Evolutionary conservation across 2,329 filamentous ascomycete genomes (phyloP).

Genomic region (Parafenestella ontariensis): DNA sequence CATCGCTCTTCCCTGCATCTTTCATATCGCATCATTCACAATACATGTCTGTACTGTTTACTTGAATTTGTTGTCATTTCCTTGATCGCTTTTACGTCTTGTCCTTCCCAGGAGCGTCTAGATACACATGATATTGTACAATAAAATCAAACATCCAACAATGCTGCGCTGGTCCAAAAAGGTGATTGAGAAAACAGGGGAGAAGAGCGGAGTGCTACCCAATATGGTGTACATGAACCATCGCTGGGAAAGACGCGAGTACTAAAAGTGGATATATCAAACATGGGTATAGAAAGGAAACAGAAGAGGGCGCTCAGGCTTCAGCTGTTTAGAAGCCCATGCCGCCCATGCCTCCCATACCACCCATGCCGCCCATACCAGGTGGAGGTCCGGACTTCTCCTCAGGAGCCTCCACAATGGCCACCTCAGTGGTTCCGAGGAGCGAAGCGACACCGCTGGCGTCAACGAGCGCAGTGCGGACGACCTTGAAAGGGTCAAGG

Average conservation of each 20-base stretch:
- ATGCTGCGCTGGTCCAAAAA: conserved; percentile 45
- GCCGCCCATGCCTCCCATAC: conserved; percentile 61
- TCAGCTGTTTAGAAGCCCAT: conserved; percentile 64
- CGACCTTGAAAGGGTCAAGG: conserved; percentile 98
- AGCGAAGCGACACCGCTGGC: conserved; percentile 96
- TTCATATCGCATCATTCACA: conserved; percentile 1
- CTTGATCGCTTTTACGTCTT: conserved; percentile 41
- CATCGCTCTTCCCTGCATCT: conserved; percentile 6
- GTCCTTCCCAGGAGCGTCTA: conserved; percentile 38
- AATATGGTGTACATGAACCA: conserved; percentile 45
- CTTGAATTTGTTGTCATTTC: conserved; percentile 35
- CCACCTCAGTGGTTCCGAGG: conserved; percentile 96
- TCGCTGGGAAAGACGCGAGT: conserved; percentile 38
- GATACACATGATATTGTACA: conserved; percentile 49
- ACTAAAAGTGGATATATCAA: conserved; percentile 45
- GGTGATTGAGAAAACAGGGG: conserved; percentile 39
- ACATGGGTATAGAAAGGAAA: conserved; percentile 35
- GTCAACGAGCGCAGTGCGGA: conserved; percentile 93
- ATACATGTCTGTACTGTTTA: conserved; percentile 2
- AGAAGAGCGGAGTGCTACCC: conserved; percentile 49
- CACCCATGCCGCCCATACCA: conserved; percentile 65
- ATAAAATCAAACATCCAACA: conserved; percentile 34
- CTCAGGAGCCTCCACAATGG: conserved; percentile 94
- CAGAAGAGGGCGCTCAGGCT: conserved; percentile 27
- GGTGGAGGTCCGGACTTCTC: conserved; percentile 72